Base-by-base conservation (phyloP, 2,329 filamentous ascomycete genomes). In the Nectriaceae sp. region DNA sequence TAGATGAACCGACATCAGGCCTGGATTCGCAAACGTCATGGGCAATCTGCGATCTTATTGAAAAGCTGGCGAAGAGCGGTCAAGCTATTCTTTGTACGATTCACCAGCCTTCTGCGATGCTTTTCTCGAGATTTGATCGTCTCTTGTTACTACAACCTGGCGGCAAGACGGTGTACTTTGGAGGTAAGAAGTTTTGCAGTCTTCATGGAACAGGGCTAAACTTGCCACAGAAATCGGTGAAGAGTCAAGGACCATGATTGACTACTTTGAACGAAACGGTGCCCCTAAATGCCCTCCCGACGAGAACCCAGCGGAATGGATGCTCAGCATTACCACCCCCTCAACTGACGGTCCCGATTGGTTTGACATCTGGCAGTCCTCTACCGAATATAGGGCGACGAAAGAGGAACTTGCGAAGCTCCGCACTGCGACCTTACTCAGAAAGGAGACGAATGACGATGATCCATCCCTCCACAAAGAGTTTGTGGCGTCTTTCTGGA, bases 31-130 rank as follows among this genome's bases (percentile, higher is more conserved):
- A 80, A 72, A 81, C 76, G 44, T 83, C 84, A 13, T 88, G 84
- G 71, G 85, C 86, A 64, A 87, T 88, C 53, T 80, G 85, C 24
- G 80, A 82, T 35, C 85, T 88, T 70, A 69, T 88, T 21, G 79
- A 79, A 48, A 88, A 87, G 55, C 71, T 85, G 2, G 73, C 79
- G 2, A 63, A 73, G 40, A 66, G 63, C 2, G 73, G 74, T 4
- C 74, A 77, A 53, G 71, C 75, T 4, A 66, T 77, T 4, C 61
- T 78, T 1, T 74, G 73, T 42, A 77, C 75, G 2, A 76, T 77
- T 19, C 75, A 78, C 61, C 75, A 77, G 52, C 75, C 75, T 3
- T 70, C 66, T 4, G 68, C 70, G 3, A 65, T 70, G 47, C 55
- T 74, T 4, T 74, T 75, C 53, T 62, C 70, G 46, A 66, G 67